Conservation (phyloP, 805 yeast species). For the Ogataea angusta region DNA sequence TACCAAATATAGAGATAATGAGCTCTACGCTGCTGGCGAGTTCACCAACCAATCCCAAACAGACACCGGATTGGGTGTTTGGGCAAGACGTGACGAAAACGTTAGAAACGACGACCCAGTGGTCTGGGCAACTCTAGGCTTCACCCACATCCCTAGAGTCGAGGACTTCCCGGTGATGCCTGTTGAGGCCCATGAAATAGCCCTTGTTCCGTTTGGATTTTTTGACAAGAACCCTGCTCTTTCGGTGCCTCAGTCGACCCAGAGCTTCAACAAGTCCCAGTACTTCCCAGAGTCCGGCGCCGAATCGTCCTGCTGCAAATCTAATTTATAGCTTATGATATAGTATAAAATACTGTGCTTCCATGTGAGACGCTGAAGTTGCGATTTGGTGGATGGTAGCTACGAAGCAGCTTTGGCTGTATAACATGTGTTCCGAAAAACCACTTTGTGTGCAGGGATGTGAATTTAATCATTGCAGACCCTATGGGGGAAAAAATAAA, state of each 20-base stretch:
- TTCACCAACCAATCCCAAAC: slow-evolving; percentile 74
- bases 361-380: too few relatives aligned
- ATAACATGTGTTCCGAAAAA: too few relatives aligned
- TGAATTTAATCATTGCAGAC: neutral
- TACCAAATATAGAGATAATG: slow-evolving; percentile 70
- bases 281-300: slow-evolving; percentile 28
- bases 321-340: slow-evolving; percentile 27
- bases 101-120: slow-evolving; percentile 76
- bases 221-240: slow-evolving; percentile 75
- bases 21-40: slow-evolving; percentile 78
- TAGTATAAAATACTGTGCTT: neutral
- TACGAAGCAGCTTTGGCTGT: too few relatives aligned
- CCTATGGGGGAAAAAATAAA: slow-evolving; percentile 7
- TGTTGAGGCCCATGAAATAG: slow-evolving; percentile 68
- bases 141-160: slow-evolving; percentile 78
- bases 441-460: too few relatives aligned
- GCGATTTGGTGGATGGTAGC: too few relatives aligned
- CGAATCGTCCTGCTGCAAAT: slow-evolving; percentile 32
- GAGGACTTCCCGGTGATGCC: slow-evolving; percentile 94
- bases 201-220: slow-evolving; percentile 69
- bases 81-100: slow-evolving; percentile 65
- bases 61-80: slow-evolving; percentile 68
- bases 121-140: slow-evolving; percentile 78
- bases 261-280: slow-evolving; percentile 62
- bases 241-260: slow-evolving; percentile 70